Evolutionary conservation across 2,329 filamentous ascomycete species (phyloP).

Genomic region (Alternaria rosae): DNA sequence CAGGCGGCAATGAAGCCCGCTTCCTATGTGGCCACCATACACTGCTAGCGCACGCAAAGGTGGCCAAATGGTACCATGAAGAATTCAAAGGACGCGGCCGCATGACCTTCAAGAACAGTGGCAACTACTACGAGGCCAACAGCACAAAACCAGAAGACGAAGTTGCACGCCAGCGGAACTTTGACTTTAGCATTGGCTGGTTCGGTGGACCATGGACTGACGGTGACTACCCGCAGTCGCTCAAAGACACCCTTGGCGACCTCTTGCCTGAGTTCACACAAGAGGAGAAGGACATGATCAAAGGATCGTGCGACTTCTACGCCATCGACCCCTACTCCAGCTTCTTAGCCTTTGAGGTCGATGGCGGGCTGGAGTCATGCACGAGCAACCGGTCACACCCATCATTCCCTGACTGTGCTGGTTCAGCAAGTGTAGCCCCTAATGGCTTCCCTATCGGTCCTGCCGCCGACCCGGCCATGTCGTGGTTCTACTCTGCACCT

Average conservation of each 20-base stretch:
- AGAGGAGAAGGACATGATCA: conserved; percentile 52
- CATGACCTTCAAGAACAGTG: conserved; percentile 55
- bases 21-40: conserved; percentile 56
- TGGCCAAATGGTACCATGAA: conserved; percentile 56
- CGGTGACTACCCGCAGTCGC: conserved; percentile 51
- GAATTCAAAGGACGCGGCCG: conserved; percentile 54
- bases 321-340: conserved; percentile 51
- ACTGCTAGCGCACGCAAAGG: conserved; percentile 53
- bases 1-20: conserved; percentile 50
- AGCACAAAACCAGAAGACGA: conserved; percentile 46
- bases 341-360: conserved; percentile 41
- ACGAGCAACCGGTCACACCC: conserved; percentile 51
- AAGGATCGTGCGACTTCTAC: conserved; percentile 55
- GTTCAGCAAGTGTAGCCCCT: conserved; percentile 40
- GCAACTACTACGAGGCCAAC: conserved; percentile 53
- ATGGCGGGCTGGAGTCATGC: conserved; percentile 50
- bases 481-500: conserved; percentile 54
- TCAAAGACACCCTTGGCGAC: conserved; percentile 52
- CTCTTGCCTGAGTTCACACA: conserved; percentile 49
- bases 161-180: conserved; percentile 50
- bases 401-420: conserved; percentile 53
- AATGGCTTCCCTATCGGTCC: conserved; percentile 57
- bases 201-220: conserved; percentile 58
- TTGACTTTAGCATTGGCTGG: conserved; percentile 55
- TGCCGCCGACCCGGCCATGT: conserved; percentile 51